phyloP scores from a whole-genome alignment of 1,284 basidiomycete genomes.

The Prillingera fragicola region DNA sequence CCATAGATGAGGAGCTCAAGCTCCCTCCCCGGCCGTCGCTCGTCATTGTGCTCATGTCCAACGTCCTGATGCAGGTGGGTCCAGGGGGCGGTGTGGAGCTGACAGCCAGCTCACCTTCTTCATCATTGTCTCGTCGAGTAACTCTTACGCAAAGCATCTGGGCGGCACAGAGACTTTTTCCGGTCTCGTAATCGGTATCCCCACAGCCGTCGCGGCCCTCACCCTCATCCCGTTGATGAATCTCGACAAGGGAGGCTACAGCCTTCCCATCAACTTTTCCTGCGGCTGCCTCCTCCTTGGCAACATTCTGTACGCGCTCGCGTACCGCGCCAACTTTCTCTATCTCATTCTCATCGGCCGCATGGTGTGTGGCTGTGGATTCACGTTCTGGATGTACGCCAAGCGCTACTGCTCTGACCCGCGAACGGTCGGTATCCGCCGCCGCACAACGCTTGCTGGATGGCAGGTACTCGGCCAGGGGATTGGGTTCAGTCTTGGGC shows the following conservation, averaged over 20 bases:
- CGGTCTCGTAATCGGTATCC: constrained; percentile 11
- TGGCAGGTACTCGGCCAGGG: constrained; percentile 11
- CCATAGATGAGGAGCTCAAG: too few species aligned
- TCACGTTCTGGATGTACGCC: constrained; percentile 10
- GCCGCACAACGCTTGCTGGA: constrained; percentile 7
- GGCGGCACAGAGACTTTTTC: constrained; percentile 6
- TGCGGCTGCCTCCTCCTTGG: constrained; percentile 5
- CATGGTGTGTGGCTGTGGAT: constrained; percentile 5
- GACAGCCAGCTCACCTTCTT: constrained; percentile 8
- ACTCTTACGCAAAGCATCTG: constrained; percentile 10
- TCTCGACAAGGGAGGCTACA: constrained; percentile 5
- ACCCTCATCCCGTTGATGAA: constrained; percentile 1
- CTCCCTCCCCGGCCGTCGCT: too few species aligned
- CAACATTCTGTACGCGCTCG: constrained; percentile 4
- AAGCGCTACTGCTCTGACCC: constrained; percentile 12
- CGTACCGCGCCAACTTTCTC: constrained; percentile 7
- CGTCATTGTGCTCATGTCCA: too few species aligned
- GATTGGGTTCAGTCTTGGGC: constrained; percentile 6
- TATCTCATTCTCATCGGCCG: constrained; percentile 8
- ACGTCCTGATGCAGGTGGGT: neutral
- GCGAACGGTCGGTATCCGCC: constrained; percentile 5
- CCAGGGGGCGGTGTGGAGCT: neutral
- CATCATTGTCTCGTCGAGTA: constrained; percentile 7
- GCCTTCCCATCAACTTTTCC: constrained; percentile 3
- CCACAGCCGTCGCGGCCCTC: neutral